Evolutionary conservation across 768 basidiomycete species (phyloP), one percentile per base, ranked within the genome.

Genomic region (Lentinula boryana): DNA sequence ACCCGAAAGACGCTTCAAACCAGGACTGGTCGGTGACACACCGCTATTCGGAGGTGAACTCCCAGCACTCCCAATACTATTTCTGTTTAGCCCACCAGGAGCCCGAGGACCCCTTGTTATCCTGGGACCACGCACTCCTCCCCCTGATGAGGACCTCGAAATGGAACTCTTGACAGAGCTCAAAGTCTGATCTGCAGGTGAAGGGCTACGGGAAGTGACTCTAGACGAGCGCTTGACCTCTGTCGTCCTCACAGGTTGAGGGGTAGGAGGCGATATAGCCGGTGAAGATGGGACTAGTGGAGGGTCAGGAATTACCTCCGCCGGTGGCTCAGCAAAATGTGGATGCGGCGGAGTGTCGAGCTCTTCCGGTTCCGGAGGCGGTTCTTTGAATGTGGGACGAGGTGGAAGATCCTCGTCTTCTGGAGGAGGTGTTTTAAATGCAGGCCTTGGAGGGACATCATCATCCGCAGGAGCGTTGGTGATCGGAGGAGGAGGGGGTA

Each of bases 361-460:
- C n/a, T 77, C 72, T 63, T 78, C 78, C 1, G 76, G 75, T 38
- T 62, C 61, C 10, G 53, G 60, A 33, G 60, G 76, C 75, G 7
- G 87, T 58, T 86, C 84, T 66, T 76, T 84, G 70, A 88, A 89
- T 0, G 68, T 43, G 27, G 83, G 83, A 43, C 65, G 55, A 56
- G 57, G 60, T 56, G 76, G 72, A 36, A 72, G 63, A 57, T 73
- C 69, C 21, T 74, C 71, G 31, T 74, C 66, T 58, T 51, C 60
- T 5, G 67, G 64, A 60, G 62, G 63, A 31, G 56, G 65, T 8
- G 56, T 54, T 31, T 63, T 52, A 46, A 63, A 62, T 4, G 43
- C 38, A 4, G 62, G 62, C 54, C 56, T 58, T 10, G 62, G 58
- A 4, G 62, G 62, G 35, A 56, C n/a, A 27, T 51, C 60, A 10